phyloP scores from a whole-genome alignment of 768 basidiomycete species.

The Termitomyces sp. region DNA sequence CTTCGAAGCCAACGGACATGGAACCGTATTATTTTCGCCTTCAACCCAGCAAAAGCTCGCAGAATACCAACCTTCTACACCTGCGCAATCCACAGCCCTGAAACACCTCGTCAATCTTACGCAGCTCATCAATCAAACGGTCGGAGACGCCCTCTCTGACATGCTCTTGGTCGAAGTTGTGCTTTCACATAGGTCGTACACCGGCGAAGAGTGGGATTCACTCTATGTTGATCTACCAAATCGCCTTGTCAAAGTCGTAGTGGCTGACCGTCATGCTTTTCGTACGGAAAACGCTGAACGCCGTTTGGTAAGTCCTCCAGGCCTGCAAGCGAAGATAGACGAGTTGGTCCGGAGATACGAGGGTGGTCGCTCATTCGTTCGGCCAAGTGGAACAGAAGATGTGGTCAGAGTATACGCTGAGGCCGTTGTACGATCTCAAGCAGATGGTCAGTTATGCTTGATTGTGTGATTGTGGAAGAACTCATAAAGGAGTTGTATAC shows the following conservation, averaged over 20 bases:
- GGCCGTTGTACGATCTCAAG: constrained; percentile 64
- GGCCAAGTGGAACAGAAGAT: constrained; percentile 97
- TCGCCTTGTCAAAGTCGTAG: constrained; percentile 88
- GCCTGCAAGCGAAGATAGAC: constrained; percentile 79
- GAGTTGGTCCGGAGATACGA: constrained; percentile 72
- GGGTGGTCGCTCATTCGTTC: constrained; percentile 86
- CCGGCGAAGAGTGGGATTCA: constrained; percentile 84
- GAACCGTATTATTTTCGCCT: constrained; percentile 91
- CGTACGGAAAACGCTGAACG: constrained; percentile 93
- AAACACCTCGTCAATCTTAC: constrained; percentile 72
- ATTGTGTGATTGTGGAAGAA: neutral
- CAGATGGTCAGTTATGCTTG: constrained; percentile 57
- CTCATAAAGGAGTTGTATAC: neutral
- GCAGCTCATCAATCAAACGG: constrained; percentile 93
- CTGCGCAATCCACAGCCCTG: constrained; percentile 77
- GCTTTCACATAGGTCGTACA: constrained; percentile 83
- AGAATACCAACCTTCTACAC: constrained; percentile 66
- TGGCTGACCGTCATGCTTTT: constrained; percentile 76
- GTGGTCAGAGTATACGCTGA: constrained; percentile 98
- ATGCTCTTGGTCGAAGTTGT: constrained; percentile 93
- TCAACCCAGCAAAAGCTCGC: constrained; percentile 57
- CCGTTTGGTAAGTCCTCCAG: constrained; percentile 70
- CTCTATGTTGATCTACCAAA: constrained; percentile 93
- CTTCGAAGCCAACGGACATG: constrained; percentile 99
- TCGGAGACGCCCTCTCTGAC: constrained; percentile 95